Evolutionary conservation across 805 yeast genomes (phyloP).

Genomic region (Candida adriatica): DNA sequence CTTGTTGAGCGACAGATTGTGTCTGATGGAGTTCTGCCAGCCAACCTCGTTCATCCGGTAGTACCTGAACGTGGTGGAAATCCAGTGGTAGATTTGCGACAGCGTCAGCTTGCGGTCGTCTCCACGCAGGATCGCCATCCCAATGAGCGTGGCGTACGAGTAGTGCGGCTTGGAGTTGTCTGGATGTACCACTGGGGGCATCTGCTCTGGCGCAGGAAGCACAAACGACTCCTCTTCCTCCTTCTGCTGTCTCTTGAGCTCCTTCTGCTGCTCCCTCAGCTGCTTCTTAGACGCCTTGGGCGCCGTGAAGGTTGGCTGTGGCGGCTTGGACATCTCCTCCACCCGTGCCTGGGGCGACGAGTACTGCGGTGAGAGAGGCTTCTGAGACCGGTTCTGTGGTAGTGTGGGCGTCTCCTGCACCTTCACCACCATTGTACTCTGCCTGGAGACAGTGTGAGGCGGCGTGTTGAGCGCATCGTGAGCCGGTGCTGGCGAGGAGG

Average conservation of each 20-base stretch:
- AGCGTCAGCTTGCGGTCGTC: conserved; percentile 63
- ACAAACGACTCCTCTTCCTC: conserved; percentile 8
- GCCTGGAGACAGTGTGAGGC: conserved; percentile 23
- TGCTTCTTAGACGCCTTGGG: conserved; percentile 15
- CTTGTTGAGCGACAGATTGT: conserved; percentile 85
- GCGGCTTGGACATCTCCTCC: conserved; percentile 11
- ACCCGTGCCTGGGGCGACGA: conserved; percentile 17
- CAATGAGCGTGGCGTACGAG: conserved; percentile 89
- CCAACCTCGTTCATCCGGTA: conserved; percentile 84
- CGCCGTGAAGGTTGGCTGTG: conserved; percentile 18
- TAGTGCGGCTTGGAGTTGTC: conserved; percentile 70
- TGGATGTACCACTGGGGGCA: conserved; percentile 20
- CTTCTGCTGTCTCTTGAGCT: conserved; percentile 3
- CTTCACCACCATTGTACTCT: conserved; percentile 9
- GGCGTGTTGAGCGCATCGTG: conserved; percentile 25
- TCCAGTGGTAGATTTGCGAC: conserved; percentile 89
- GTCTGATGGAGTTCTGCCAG: conserved; percentile 97
- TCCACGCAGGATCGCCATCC: conserved; percentile 86
- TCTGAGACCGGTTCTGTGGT: conserved; percentile 13
- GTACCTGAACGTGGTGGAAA: conserved; percentile 74
- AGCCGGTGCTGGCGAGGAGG: too few relatives aligned
- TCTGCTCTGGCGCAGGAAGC: conserved; percentile 19
- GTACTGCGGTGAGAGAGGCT: conserved; percentile 23
- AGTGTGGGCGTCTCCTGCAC: conserved; percentile 22
- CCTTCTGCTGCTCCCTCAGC: conserved; percentile 6